Conservation (phyloP, 106 monocot genomes). For the Acanthochlamys bracteata region DNA sequence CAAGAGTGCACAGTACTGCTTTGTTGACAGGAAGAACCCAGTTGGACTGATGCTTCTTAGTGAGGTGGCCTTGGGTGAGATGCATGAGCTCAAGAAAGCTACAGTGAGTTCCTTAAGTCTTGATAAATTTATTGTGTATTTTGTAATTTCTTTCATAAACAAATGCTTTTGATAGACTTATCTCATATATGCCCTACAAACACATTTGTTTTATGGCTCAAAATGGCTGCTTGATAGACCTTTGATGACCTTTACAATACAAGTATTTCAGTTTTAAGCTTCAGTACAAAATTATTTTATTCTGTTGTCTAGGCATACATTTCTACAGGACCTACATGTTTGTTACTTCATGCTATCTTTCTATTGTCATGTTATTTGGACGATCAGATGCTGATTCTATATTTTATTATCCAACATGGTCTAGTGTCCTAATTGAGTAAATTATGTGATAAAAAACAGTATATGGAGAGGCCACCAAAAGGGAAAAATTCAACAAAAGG, state of each 20-base stretch:
- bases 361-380: too few relatives aligned
- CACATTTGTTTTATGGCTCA: not conserved
- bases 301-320: too few relatives aligned
- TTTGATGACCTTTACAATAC: not conserved
- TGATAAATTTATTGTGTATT: not conserved
- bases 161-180: not conserved
- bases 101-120: constrained; percentile 37
- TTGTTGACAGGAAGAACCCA: constrained; percentile 79
- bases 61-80: constrained; percentile 96
- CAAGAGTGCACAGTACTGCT: constrained; percentile 98
- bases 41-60: constrained; percentile 89
- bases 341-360: too few relatives aligned
- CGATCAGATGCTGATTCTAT: too few relatives aligned
- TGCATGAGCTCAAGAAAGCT: constrained; percentile 83
- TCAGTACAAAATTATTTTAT: too few relatives aligned
- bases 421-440: too few relatives aligned
- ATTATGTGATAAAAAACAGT: constrained; percentile 23
- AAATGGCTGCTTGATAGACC: not conserved
- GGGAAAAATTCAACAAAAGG: constrained; percentile 97
- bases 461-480: constrained; percentile 78
- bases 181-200: not conserved
- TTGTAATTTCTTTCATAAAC: not conserved
- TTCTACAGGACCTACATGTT: too few relatives aligned
- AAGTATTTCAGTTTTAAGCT: too few relatives aligned
- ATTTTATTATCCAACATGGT: too few relatives aligned